Evolutionary conservation across 163 green algal genomes (phyloP).

Genomic region (Scenedesmus sp.): DNA sequence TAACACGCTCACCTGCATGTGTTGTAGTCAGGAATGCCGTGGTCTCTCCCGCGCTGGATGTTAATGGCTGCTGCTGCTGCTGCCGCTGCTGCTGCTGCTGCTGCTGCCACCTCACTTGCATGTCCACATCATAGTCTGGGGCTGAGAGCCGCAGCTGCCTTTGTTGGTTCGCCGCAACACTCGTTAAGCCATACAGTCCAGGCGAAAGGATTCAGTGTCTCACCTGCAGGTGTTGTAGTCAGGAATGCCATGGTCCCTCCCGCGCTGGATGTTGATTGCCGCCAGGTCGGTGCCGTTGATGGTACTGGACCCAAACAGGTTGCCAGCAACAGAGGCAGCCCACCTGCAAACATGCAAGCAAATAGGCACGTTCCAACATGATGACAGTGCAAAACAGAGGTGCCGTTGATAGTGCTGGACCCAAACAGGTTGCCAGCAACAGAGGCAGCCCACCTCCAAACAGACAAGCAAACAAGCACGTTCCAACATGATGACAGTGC

Average conservation of each 20-base stretch:
- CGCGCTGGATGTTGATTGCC: constrained; percentile 57
- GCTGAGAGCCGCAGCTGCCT: no score
- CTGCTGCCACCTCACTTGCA: not conserved
- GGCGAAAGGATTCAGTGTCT: no score
- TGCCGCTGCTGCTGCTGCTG: no score
- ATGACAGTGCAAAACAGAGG: no score
- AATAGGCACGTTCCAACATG: not conserved
- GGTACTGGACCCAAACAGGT: constrained; percentile 2
- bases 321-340: not conserved
- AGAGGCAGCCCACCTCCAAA: not conserved
- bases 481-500: no score
- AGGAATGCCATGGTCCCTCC: constrained; percentile 55
- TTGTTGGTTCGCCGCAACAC: no score
- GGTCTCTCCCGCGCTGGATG: not conserved
- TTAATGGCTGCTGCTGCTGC: not conserved
- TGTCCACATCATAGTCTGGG: no score
- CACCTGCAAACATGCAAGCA: not conserved
- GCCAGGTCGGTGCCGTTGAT: constrained; percentile 46
- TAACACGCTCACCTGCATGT: not conserved
- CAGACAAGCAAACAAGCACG: not conserved
- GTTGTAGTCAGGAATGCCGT: not conserved
- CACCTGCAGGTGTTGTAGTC: constrained; percentile 53
- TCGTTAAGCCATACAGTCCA: no score
- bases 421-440: constrained; percentile 35
- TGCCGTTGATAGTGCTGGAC: not conserved